Evolutionary conservation across 352 stramenopile species (phyloP).

Genomic region (Globisporangium recalcitrans): DNA sequence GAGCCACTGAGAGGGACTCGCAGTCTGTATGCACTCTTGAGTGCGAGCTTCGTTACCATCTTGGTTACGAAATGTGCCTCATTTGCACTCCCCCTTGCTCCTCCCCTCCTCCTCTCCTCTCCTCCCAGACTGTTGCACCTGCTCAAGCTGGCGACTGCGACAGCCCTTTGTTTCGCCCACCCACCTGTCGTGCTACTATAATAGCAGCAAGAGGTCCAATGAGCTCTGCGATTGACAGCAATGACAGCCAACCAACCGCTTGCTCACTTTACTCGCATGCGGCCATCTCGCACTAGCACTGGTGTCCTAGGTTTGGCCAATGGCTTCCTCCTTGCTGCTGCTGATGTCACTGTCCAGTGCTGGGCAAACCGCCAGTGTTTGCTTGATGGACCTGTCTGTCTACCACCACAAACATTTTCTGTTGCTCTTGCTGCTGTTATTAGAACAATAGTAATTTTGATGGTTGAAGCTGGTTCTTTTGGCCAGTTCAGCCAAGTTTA

Average conservation of each 20-base stretch:
- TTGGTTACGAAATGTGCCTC: not conserved
- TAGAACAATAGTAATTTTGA: not conserved
- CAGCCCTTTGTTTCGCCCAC: not conserved
- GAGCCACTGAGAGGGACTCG: no score
- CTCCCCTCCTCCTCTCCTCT: not conserved
- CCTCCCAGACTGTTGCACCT: not conserved
- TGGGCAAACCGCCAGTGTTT: not conserved
- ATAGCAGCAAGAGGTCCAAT: no score
- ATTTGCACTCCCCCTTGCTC: not conserved
- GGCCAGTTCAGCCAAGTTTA: not conserved
- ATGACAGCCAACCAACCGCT: no score
- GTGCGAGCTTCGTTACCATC: not conserved
- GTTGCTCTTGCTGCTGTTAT: not conserved
- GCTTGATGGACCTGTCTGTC: not conserved
- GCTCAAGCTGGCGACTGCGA: not conserved
- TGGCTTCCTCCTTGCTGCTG: not conserved
- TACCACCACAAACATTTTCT: not conserved
- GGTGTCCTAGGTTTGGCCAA: no score
- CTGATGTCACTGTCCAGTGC: not conserved
- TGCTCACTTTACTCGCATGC: no score
- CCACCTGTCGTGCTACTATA: no score
- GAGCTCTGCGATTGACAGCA: no score
- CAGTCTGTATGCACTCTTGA: no score
- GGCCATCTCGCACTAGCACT: no score
- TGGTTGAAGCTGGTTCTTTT: not conserved